These are phyloP conservation scores for Lecanicillium sp. DNA, from an alignment of 2,329 filamentous ascomycete genomes.

Conservation along the genomic window DNA sequence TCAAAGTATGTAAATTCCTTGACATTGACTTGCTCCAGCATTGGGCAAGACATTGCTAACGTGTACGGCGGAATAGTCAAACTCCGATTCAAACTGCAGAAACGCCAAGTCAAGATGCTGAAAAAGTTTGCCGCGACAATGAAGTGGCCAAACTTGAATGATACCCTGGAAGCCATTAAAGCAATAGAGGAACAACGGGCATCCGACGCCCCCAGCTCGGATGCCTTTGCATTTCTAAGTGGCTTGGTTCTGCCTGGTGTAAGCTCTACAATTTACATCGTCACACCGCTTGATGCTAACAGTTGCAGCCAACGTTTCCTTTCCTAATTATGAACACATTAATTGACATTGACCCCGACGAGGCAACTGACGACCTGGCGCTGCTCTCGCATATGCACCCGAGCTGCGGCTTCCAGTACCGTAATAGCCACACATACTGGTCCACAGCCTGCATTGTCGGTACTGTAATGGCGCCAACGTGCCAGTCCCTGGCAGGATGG, in stretches of 20 bases:
- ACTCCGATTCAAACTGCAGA: conserved; percentile 58
- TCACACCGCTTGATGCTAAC: no score
- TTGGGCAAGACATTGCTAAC: not conserved
- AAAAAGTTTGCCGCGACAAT: conserved; percentile 62
- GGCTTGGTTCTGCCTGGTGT: conserved; percentile 64
- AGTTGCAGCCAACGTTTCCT: conserved; percentile 49
- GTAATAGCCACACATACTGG: conserved; percentile 69
- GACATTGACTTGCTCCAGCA: not conserved
- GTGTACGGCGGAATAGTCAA: conserved; percentile 34
- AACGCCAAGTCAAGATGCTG: conserved; percentile 60
- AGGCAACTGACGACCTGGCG: conserved; percentile 55
- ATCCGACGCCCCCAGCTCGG: conserved; percentile 55
- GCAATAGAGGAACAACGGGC: conserved; percentile 50
- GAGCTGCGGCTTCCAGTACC: conserved; percentile 68
- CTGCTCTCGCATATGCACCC: conserved; percentile 62
- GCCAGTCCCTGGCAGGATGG: conserved; percentile 65
- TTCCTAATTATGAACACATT: conserved; percentile 74
- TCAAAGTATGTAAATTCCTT: conserved; percentile 30
- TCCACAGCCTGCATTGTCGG: conserved; percentile 63
- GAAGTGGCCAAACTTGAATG: conserved; percentile 68
- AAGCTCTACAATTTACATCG: conserved; percentile 30
- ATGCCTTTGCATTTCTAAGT: conserved; percentile 71
- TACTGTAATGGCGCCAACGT: conserved; percentile 67
- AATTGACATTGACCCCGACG: conserved; percentile 66
- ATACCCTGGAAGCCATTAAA: conserved; percentile 55